Percentiles rank a stretch among this genome's conserved stretches.
phyloP scores from a whole-genome alignment of 148 eudicot species.

The Amaranthus hypochondriacus region DNA sequence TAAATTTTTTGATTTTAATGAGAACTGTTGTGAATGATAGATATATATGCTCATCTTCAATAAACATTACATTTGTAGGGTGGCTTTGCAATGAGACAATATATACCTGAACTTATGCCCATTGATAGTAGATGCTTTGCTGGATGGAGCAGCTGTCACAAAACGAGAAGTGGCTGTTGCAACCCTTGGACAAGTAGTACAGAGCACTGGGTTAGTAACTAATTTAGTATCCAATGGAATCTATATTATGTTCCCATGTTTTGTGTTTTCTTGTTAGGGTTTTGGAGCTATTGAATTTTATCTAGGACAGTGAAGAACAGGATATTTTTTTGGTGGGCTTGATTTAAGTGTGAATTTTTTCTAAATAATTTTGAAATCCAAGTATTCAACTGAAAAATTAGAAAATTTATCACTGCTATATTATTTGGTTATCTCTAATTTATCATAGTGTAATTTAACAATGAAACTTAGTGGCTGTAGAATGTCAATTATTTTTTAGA shows the following conservation, averaged over 20 bases:
- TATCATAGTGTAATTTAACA: no score
- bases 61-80: conserved; percentile 48
- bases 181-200: conserved; percentile 98
- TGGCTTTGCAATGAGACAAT: conserved; percentile 91
- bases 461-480: no score
- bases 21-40: neutral
- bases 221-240: neutral
- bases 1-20: neutral
- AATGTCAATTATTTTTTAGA: no score
- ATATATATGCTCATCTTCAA: neutral
- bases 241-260: neutral
- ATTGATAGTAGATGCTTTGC: conserved; percentile 80
- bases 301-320: no score
- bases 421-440: no score
- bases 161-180: conserved; percentile 98
- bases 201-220: conserved; percentile 87
- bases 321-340: no score
- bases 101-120: conserved; percentile 93
- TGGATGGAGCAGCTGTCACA: conserved; percentile 90
- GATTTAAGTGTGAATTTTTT: no score
- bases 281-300: no score
- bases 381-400: no score
- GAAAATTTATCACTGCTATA: no score
- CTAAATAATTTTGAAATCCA: no score
- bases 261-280: neutral